A percentile compares a stretch with the other conserved stretches of the same genome.
Conservation (phyloP, 1,139 yeast species). For the Suhomyces anneliseae region DNA sequence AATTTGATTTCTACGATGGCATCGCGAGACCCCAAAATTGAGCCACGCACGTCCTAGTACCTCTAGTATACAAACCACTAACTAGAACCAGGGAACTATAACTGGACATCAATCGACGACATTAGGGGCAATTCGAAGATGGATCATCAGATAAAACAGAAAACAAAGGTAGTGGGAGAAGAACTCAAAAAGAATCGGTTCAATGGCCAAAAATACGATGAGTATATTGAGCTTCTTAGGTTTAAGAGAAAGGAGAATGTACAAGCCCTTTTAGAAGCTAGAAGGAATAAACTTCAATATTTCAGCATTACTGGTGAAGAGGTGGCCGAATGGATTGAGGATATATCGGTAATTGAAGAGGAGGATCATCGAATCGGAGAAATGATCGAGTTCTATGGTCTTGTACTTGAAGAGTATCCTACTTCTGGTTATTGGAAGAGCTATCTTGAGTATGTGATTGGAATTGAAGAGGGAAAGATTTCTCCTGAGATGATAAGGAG, state of each 20-base stretch:
- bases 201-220: constrained; percentile 19
- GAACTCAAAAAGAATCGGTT: constrained; percentile 17
- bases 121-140: not conserved
- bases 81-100: not conserved
- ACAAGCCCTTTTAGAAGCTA: not conserved
- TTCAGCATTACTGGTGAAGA: constrained; percentile 25
- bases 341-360: constrained; percentile 20
- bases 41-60: not conserved
- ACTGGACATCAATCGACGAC: not conserved
- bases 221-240: constrained; percentile 6
- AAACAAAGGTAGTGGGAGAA: not conserved
- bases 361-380: constrained; percentile 8
- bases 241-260: constrained; percentile 1
- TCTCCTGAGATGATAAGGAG: constrained; percentile 4
- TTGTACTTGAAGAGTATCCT: constrained; percentile 15
- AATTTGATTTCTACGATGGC: not conserved
- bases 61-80: not conserved
- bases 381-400: constrained; percentile 21
- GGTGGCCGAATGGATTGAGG: constrained; percentile 28
- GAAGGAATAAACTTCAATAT: constrained; percentile 19
- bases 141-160: not conserved
- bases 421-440: constrained; percentile 14
- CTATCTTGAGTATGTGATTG: constrained; percentile 14
- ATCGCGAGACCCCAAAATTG: not conserved
- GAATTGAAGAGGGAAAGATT: constrained; percentile 1